These are phyloP conservation scores for Durotheca rogersii DNA, from an alignment of 495 filamentous ascomycete species.

Conservation along the genomic window DNA sequence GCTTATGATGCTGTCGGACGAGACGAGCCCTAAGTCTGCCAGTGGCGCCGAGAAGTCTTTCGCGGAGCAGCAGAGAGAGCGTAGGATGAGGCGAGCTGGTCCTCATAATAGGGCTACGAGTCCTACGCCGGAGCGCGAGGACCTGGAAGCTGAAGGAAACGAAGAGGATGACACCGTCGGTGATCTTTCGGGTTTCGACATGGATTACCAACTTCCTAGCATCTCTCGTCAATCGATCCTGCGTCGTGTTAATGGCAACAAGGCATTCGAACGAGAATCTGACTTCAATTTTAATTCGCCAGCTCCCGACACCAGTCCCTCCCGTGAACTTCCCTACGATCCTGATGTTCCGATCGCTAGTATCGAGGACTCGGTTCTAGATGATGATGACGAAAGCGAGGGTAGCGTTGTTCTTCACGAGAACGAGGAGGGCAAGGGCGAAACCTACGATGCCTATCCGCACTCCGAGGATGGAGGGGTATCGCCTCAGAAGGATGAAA, in stretches of 20 bases:
- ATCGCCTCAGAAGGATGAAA: constrained; percentile 42
- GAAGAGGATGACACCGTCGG: constrained; percentile 55
- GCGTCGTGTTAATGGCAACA: constrained; percentile 77
- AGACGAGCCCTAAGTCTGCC: constrained; percentile 51
- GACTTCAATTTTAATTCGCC: constrained; percentile 63
- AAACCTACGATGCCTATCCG: constrained; percentile 66
- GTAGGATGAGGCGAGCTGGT: constrained; percentile 58
- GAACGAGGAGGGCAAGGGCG: constrained; percentile 62
- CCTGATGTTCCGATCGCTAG: constrained; percentile 86
- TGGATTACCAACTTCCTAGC: constrained; percentile 65
- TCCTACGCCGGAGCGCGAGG: constrained; percentile 51
- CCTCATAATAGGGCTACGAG: constrained; percentile 47
- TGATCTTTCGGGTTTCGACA: constrained; percentile 53
- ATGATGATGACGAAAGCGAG: constrained; percentile 53
- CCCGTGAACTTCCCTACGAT: constrained; percentile 59
- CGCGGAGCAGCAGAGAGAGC: constrained; percentile 60
- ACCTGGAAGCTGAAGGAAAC: constrained; percentile 37
- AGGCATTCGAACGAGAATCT: constrained; percentile 57
- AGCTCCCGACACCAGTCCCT: constrained; percentile 53
- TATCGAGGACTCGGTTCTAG: constrained; percentile 55
- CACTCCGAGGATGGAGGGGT: constrained; percentile 41
- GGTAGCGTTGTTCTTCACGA: constrained; percentile 67
- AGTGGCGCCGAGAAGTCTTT: constrained; percentile 27
- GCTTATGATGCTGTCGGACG: constrained; percentile 77
- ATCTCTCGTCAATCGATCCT: constrained; percentile 94